phyloP scores from a whole-genome alignment of 1,284 basidiomycete species.

The Peniophora sp. region DNA sequence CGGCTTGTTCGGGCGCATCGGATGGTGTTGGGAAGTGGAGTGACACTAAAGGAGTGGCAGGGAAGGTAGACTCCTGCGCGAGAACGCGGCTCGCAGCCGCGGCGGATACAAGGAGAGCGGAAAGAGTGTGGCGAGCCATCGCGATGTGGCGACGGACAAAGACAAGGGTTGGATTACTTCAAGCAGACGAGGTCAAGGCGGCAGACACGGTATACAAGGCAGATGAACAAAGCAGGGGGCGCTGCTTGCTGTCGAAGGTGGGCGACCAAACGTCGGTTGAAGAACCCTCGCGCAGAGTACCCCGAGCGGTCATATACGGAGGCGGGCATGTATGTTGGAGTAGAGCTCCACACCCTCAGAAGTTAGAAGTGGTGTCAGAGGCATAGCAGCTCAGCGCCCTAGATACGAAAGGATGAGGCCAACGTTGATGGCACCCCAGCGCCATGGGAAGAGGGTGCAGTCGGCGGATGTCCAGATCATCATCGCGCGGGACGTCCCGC shows the following conservation, averaged over 20 bases:
- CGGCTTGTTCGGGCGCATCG: constrained; percentile 51
- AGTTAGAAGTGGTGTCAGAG: no score
- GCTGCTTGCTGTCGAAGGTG: background rate
- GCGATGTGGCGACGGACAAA: background rate
- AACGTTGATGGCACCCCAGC: no score
- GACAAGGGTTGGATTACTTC: background rate
- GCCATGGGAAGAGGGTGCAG: no score
- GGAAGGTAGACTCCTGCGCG: constrained; percentile 32
- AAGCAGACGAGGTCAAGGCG: background rate
- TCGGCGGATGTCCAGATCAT: no score
- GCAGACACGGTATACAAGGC: background rate
- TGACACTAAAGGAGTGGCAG: constrained; percentile 41
- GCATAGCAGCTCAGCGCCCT: no score
- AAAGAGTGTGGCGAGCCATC: constrained; percentile 40
- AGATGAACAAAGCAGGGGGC: background rate
- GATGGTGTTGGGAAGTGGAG: constrained; percentile 44
- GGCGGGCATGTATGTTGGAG: background rate
- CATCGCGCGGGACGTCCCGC: no score
- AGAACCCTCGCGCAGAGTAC: background rate
- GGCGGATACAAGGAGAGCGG: constrained; percentile 27
- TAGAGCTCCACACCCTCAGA: background rate
- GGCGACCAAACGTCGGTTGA: background rate
- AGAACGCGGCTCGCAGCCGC: constrained; percentile 18
- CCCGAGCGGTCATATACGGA: background rate
- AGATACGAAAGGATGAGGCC: no score